Conservation (phyloP, 768 basidiomycete genomes). For the Phlebiopsis gigantea region DNA sequence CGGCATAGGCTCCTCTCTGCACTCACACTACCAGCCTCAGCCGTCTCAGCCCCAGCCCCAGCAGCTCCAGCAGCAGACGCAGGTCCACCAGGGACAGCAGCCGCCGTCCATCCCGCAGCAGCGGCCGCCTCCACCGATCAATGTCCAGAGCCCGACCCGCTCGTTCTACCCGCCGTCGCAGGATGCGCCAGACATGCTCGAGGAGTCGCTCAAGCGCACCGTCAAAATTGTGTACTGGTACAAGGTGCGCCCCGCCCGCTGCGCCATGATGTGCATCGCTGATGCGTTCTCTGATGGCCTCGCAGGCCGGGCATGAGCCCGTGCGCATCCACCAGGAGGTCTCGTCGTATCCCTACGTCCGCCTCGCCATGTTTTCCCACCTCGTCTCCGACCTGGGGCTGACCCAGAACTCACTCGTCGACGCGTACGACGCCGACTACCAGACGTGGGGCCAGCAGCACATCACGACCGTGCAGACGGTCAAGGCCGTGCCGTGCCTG, state of each 20-base stretch:
- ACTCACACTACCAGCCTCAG: conserved; percentile 6
- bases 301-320: conserved; percentile 46
- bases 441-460: conserved; percentile 67
- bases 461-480: conserved; percentile 51
- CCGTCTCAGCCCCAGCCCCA: not conserved
- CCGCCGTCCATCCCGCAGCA: not conserved
- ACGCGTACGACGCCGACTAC: conserved; percentile 48
- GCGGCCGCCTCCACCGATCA: not conserved
- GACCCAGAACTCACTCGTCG: conserved; percentile 47
- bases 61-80: conserved; percentile 11
- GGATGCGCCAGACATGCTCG: conserved; percentile 14
- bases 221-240: conserved; percentile 70
- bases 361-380: conserved; percentile 45
- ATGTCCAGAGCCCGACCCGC: not conserved
- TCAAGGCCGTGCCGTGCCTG: conserved; percentile 50
- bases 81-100: not conserved
- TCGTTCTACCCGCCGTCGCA: not conserved
- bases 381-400: conserved; percentile 54
- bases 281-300: not conserved
- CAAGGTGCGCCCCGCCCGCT: conserved; percentile 36
- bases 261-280: not conserved
- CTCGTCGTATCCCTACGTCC: conserved; percentile 62
- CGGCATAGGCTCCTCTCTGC: not conserved
- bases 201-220: conserved; percentile 42
- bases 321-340: conserved; percentile 53